Evolutionary conservation across 495 filamentous ascomycete genomes (phyloP), one percentile per base, ranked within the genome.

Genomic region (Aspergillus steynii): DNA sequence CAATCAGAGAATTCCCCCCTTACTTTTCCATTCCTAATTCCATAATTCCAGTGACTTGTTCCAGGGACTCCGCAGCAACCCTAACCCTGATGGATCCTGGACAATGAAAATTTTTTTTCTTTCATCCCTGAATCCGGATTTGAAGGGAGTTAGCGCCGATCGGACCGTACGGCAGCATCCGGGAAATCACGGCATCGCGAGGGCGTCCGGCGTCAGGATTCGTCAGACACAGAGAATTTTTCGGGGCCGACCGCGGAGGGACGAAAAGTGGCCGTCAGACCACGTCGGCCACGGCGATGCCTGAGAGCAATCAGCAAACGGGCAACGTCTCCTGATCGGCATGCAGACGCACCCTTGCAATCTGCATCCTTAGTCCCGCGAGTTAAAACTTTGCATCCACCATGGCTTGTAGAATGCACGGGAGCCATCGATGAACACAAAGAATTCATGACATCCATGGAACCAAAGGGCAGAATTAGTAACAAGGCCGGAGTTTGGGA

Each of bases 281-380:
- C 7, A 20, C 20, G 20, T 20, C 20, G 20, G 20, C 20, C 20
- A 20, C 20, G 20, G 20, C 20, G 20, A 20, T 20, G 20, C 20
- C 20, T 20, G 20, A 20, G 20, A 20, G 20, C 20, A 20, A 20
- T 20, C 20, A 20, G 31, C 37, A 42, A 42, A 15, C 37, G 12
- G 7, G 37, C 28, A 53, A 53, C 51, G 51, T 53, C 51, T 53
- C 51, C 51, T 53, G 51, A 53, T 53, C 51, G 27, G 14, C 51
- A 53, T 29, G 51, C 29, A 53, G 51, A 10, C 50, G 27, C 1
- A 53, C n/a, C 51, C 51, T 29, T 53, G 50, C 27, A 52, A 52
- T 52, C 28, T 52, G 51, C 51, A 53, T 29, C 8, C 1, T 53
- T n/a, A 53, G 28, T 53, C 25, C 8, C 1, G 7, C 28, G 51